phyloP scores from a whole-genome alignment of 2,329 filamentous ascomycete species.

The Fusarium odoratissimum region DNA sequence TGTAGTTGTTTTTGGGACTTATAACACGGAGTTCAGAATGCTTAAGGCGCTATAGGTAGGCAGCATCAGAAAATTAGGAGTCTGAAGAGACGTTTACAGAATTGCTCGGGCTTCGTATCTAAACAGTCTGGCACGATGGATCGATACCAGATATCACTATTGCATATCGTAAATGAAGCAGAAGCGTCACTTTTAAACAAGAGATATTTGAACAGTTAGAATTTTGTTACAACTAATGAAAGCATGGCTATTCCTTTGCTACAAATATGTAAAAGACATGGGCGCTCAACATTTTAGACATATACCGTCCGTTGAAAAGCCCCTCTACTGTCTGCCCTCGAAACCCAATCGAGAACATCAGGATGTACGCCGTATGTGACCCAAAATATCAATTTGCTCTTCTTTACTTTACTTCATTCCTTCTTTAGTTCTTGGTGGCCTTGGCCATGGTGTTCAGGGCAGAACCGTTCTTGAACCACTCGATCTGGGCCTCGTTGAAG shows the following conservation, averaged over 20 bases:
- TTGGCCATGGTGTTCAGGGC: conserved; percentile 99
- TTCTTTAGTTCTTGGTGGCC: conserved; percentile 53
- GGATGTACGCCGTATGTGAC: conserved; percentile 45
- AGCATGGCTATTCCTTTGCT: conserved; percentile 44
- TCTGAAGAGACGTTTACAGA: neutral
- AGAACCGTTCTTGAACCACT: conserved; percentile 99
- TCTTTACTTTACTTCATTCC: conserved; percentile 24
- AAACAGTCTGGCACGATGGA: neutral
- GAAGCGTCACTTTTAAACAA: neutral
- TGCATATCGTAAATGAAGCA: neutral
- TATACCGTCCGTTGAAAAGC: conserved; percentile 32
- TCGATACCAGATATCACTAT: neutral
- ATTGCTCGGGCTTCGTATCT: neutral
- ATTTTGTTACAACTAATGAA: conserved; percentile 46
- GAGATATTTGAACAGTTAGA: conserved; percentile 38
- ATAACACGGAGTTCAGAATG: neutral
- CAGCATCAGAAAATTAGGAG: neutral
- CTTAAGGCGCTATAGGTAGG: neutral
- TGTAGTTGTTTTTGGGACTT: neutral
- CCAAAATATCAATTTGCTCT: conserved; percentile 40
- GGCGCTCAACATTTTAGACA: conserved; percentile 31
- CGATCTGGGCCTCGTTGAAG: conserved; percentile 97
- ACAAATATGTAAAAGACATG: conserved; percentile 41
- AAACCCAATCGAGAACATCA: conserved; percentile 44
- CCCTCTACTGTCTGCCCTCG: conserved; percentile 44